Base-by-base conservation (phyloP, 371 early-diverging fungal genomes). In the Lichtheimia corymbifera region DNA sequence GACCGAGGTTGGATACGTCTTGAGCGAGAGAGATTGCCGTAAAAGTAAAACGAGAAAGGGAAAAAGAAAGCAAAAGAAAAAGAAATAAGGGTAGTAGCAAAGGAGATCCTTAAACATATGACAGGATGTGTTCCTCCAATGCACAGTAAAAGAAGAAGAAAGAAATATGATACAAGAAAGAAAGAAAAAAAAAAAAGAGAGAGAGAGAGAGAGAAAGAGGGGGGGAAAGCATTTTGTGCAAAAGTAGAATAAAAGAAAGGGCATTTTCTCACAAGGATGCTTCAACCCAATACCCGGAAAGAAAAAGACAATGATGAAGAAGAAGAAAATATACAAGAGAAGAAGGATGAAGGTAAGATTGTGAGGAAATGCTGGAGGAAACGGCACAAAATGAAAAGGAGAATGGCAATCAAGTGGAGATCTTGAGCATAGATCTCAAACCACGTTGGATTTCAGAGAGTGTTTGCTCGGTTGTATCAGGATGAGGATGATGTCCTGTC, bases 361-460 rank as follows among this genome's bases (percentile, higher is more conserved):
- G 18, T 22, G 43, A 18, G 45, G 11, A 27, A 28, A 35, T 17
- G 40, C 13, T 5, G 18, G 20, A 30, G 11, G 18, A 7, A 7
- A 41, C 4, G 45, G 20, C 35, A 35, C 35, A 35, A 35, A 35
- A 35, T 35, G 35, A 9, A 35, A 35, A 35, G 28, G 9, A 11
- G 35, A 35, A 35, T 47, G 22, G n/a, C 47, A 47, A 47, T 72
- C 70, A 75, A 28, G 73, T 68, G 45, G 71, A 67, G 51, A 80
- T 74, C 62, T 77, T 80, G 53, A 80, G 71, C 75, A 80, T 75
- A 41, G 75, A 74, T 53, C 77, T 69, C 52, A 80, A 64, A 22
- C 71, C 74, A 44, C 72, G 71, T 55, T 80, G 80, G 35, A 80
- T 80, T 65, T 80, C 75, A 30, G 80, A 76, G 41, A 80, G 69